A percentile compares a stretch with the other conserved stretches of the same genome.
These are phyloP conservation scores for Monilinia vaccinii-corymbosi DNA, from an alignment of 2,329 filamentous ascomycete genomes.

Conservation along the genomic window DNA sequence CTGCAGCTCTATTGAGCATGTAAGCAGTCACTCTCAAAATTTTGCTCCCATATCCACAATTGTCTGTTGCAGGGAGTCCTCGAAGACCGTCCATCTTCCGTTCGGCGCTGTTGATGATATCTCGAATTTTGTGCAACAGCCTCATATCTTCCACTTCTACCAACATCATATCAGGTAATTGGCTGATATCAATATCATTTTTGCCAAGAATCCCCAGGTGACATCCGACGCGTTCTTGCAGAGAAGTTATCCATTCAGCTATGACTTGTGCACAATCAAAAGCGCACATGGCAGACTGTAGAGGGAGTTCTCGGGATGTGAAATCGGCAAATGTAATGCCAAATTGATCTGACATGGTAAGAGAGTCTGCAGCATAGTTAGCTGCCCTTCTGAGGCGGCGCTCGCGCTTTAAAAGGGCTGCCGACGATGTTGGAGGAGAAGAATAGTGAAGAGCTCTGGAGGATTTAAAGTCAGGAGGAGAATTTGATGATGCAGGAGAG, in stretches of 20 bases:
- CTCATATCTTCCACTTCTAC: slow-evolving; percentile 88
- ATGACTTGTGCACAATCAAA: slow-evolving; percentile 93
- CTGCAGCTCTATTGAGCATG: slow-evolving; percentile 78
- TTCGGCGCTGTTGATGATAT: slow-evolving; percentile 68
- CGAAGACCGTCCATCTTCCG: slow-evolving; percentile 56
- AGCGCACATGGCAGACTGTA: slow-evolving; percentile 84
- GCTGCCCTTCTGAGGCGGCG: slow-evolving; percentile 88
- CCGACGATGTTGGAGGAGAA: slow-evolving; percentile 25
- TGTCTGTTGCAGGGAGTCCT: slow-evolving; percentile 47
- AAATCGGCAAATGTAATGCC: slow-evolving; percentile 80
- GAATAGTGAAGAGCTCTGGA: slow-evolving; percentile 14
- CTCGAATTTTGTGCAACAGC: slow-evolving; percentile 71
- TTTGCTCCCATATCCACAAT: slow-evolving; percentile 74
- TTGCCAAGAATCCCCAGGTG: slow-evolving; percentile 82
- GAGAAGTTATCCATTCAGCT: slow-evolving; percentile 85
- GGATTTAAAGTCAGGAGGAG: slow-evolving; percentile 34
- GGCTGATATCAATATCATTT: slow-evolving; percentile 67
- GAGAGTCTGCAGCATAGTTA: slow-evolving; percentile 85
- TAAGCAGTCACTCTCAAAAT: slow-evolving; percentile 76
- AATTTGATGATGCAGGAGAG: slow-evolving; percentile 43
- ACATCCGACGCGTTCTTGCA: slow-evolving; percentile 87
- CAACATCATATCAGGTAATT: slow-evolving; percentile 81
- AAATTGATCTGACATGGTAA: slow-evolving; percentile 79
- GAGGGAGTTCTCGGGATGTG: slow-evolving; percentile 72
- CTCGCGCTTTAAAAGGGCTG: slow-evolving; percentile 62